Conservation (phyloP, 306 rosid genomes). For the Quillaja saponaria region DNA sequence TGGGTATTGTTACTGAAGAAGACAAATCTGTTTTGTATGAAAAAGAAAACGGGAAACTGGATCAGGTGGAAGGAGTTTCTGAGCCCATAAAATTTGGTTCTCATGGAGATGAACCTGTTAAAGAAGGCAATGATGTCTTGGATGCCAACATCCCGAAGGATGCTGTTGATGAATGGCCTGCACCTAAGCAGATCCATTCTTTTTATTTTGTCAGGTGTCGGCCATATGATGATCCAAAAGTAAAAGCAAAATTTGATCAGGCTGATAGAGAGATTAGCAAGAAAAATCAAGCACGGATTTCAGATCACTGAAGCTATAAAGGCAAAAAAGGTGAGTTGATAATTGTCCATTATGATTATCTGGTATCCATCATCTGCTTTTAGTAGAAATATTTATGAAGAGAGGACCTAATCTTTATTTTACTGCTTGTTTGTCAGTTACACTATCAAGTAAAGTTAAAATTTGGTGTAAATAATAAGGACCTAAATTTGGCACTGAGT, state of each 20-base stretch:
- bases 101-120: slow-evolving; percentile 78
- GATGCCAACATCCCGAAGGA: slow-evolving; percentile 56
- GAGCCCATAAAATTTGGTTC: slow-evolving; percentile 79
- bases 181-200: slow-evolving; percentile 74
- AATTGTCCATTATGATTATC: slow-evolving; percentile 24
- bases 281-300: slow-evolving; percentile 73
- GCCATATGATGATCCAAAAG: slow-evolving; percentile 69
- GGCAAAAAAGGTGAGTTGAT: slow-evolving; percentile 84
- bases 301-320: slow-evolving; percentile 69
- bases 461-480: too few relatives aligned
- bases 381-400: neutral
- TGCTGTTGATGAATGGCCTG: slow-evolving; percentile 95
- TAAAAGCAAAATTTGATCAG: slow-evolving; percentile 64
- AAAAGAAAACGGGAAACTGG: slow-evolving; percentile 65
- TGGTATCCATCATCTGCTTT: neutral
- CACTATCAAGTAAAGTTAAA: neutral
- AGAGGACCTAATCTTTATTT: neutral
- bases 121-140: slow-evolving; percentile 46
- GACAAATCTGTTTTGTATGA: slow-evolving; percentile 45
- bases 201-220: slow-evolving; percentile 71
- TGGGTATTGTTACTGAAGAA: slow-evolving; percentile 46
- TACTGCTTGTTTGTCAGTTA: neutral
- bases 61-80: slow-evolving; percentile 41
- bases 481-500: too few relatives aligned
- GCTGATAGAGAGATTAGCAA: slow-evolving; percentile 65